phyloP scores from a whole-genome alignment of 306 rosid species.

The Herpetospermum pedunculosum region DNA sequence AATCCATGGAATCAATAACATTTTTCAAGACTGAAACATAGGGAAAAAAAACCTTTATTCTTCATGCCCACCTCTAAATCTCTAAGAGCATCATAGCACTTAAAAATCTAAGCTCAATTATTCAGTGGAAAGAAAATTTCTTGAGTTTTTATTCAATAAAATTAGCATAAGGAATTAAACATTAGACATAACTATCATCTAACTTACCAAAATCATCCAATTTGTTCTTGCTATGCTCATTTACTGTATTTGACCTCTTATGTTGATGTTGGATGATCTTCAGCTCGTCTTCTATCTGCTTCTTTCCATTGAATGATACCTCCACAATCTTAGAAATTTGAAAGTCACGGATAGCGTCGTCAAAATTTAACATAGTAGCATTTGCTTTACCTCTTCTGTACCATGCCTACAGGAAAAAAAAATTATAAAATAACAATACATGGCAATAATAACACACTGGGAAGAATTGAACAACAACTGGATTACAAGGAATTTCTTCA shows the following conservation, averaged over 20 bases:
- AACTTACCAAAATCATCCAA: constrained; percentile 12
- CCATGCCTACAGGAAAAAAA: constrained; percentile 52
- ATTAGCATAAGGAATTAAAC: background rate
- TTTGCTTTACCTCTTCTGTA: constrained; percentile 70
- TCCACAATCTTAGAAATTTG: constrained; percentile 50
- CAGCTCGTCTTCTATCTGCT: constrained; percentile 57
- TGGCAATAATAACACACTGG: constrained; percentile 7
- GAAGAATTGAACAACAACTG: constrained; percentile 1
- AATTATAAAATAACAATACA: background rate
- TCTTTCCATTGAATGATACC: constrained; percentile 44
- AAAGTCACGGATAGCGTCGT: constrained; percentile 57
- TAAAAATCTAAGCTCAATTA: background rate
- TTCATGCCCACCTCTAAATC: background rate
- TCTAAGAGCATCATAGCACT: background rate
- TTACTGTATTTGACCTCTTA: constrained; percentile 16
- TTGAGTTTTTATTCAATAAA: background rate
- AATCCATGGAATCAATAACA: background rate
- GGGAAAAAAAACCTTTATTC: background rate
- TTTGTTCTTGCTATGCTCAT: constrained; percentile 22
- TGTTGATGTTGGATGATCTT: constrained; percentile 30
- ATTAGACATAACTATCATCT: background rate
- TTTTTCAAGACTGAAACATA: background rate
- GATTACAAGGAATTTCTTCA: background rate
- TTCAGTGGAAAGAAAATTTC: background rate
- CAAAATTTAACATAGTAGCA: constrained; percentile 43